A percentile compares a stretch with the other conserved stretches of the same genome.
Evolutionary conservation across 1,139 yeast species (phyloP).

Genomic region (Yamadazyma diddensiae): DNA sequence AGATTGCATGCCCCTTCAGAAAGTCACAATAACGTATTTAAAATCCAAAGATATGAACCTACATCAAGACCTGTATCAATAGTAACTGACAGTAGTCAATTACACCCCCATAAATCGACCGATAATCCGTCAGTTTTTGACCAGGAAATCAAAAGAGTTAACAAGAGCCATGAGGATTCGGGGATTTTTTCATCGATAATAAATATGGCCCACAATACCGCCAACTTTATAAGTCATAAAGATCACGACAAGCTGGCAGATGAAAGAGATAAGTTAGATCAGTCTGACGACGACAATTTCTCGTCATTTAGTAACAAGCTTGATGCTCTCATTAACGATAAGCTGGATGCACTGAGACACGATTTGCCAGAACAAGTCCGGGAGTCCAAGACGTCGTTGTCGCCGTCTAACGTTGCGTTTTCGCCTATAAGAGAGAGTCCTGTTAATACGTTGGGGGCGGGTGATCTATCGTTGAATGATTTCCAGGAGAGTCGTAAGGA

Average conservation of each 20-base stretch:
- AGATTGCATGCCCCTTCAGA: too few species aligned
- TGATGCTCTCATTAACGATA: conserved; percentile 16
- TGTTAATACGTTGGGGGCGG: conserved; percentile 66
- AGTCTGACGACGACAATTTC: conserved; percentile 12
- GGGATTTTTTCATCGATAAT: conserved; percentile 26
- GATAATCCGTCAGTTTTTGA: conserved; percentile 5
- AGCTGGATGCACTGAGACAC: too few species aligned
- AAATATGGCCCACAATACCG: conserved; percentile 26
- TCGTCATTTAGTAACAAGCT: conserved; percentile 18
- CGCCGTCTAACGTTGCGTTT: conserved; percentile 43
- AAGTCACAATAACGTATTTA: too few species aligned
- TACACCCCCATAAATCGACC: too few species aligned
- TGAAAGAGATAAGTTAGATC: conserved; percentile 5
- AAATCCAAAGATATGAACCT: too few species aligned
- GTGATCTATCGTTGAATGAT: conserved; percentile 62
- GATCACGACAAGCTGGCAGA: conserved; percentile 1
- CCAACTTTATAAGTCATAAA: conserved; percentile 9
- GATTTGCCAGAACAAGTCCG: too few species aligned
- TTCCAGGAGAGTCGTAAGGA: conserved; percentile 28
- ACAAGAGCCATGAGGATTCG: conserved; percentile 8
- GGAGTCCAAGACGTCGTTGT: too few species aligned
- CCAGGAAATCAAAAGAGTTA: conserved; percentile 9
- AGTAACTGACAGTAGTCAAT: too few species aligned
- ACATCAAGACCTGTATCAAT: too few species aligned
- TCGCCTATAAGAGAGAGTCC: conserved; percentile 58